Evolutionary conservation across 768 basidiomycete species (phyloP).

Genomic region (Lactarius quietus): DNA sequence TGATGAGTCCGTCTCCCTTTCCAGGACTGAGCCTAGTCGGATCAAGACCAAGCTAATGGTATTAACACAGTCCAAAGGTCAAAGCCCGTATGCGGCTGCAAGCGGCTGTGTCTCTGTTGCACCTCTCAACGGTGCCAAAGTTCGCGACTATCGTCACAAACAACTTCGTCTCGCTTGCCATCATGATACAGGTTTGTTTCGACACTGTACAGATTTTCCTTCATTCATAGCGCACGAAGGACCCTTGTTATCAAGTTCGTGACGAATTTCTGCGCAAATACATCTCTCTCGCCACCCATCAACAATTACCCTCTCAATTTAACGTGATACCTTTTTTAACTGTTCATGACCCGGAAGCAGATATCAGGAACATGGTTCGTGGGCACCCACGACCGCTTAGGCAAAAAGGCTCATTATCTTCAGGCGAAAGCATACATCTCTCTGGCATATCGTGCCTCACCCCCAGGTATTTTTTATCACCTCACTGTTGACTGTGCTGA

Average conservation of each 20-base stretch:
- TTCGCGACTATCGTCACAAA: conserved; percentile 56
- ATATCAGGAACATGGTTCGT: conserved; percentile 65
- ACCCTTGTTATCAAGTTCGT: conserved; percentile 86
- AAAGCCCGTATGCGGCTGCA: conserved; percentile 80
- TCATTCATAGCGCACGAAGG: conserved; percentile 43
- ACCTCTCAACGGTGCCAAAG: conserved; percentile 57
- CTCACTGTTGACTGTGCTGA: not conserved
- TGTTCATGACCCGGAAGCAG: conserved; percentile 86
- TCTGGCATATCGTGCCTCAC: conserved; percentile 22
- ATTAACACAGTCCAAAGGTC: conserved; percentile 46
- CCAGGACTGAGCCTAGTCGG: not conserved
- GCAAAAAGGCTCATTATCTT: not conserved
- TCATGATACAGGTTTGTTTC: conserved; percentile 67
- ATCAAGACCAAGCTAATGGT: conserved; percentile 23
- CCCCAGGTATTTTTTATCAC: conserved; percentile 8
- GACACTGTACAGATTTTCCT: not conserved
- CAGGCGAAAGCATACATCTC: conserved; percentile 20
- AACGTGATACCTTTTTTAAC: conserved; percentile 86
- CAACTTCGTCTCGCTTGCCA: conserved; percentile 65
- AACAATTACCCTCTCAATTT: conserved; percentile 66
- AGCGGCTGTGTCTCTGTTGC: conserved; percentile 76
- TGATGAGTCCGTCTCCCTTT: conserved; percentile 45
- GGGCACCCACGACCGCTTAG: not conserved
- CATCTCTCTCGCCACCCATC: conserved; percentile 53
- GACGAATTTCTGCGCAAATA: conserved; percentile 74